Evolutionary conservation across 352 stramenopile genomes (phyloP), one percentile per base, ranked within the genome.

Genomic region (Globisporangium echinulatum): DNA sequence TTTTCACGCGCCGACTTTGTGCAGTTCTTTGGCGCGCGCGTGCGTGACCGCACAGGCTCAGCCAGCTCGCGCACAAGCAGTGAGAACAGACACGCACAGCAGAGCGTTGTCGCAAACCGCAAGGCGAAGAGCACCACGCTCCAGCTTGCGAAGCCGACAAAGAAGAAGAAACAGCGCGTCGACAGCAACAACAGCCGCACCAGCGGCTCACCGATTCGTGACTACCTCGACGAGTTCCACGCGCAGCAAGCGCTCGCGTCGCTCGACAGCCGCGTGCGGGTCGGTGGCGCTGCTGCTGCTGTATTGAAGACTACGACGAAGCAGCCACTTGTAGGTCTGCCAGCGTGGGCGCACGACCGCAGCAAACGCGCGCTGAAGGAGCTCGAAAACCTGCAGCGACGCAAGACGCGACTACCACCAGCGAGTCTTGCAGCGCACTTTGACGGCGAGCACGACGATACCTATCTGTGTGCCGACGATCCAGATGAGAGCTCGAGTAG

Each of bases 321-420:
- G 48, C 61, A 61, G 9, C 54, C 70, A 42, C 66, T 65, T 3
- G 68, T 72, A 13, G 66, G 65, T 14, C 50, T 87, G 9, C 79
- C 82, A 1, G 56, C 74, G 11, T 92, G 82, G 82, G 82, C 82
- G 1, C 78, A 84, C 48, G 69, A 73, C 33, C 67, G 82, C 38
- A 90, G 78, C 59, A 92, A 92, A 52, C 70, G 79, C 7, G 82
- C 82, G 19, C 59, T 92, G 0, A 72, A 72, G 14, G 76, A 90
- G 49, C 67, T 92, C 17, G 72, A 88, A 19, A 63, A 52, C 9
- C 42, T 79, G 25, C 59, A 70, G 33, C 67, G 63, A 10, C 52
- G 47, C 39, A 49, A 44, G 38, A 56, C 57, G 8, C 67, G 59
- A 2, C 42, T 70, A n/a, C 59, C 33, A 4, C 52, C 43, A 50